A percentile compares a stretch with the other conserved stretches of the same genome.
These are phyloP conservation scores for Cicer judaicum DNA, from an alignment of 306 rosid genomes.

Conservation along the genomic window DNA sequence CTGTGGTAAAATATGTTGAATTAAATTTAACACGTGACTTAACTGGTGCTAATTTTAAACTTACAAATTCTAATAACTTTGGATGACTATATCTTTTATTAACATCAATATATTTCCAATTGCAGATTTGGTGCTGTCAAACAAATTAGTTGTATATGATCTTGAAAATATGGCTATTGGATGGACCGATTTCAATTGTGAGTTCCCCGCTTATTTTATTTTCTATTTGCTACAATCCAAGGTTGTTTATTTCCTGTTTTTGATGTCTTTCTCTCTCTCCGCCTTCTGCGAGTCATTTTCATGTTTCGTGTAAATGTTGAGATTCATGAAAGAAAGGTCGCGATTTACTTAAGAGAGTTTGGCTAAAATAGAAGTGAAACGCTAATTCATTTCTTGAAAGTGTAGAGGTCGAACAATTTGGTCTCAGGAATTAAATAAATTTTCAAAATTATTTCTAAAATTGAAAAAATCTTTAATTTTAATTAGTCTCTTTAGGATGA, in stretches of 20 bases:
- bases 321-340: not conserved
- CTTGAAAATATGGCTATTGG: conserved; percentile 69
- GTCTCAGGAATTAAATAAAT: too few species aligned
- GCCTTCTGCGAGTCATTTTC: not conserved
- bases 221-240: conserved; percentile 6
- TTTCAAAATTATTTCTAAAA: too few species aligned
- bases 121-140: conserved; percentile 78
- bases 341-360: not conserved
- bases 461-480: too few species aligned
- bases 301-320: conserved; percentile 7
- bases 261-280: too few species aligned
- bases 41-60: conserved; percentile 6
- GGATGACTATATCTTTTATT: conserved; percentile 27
- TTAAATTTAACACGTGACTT: not conserved
- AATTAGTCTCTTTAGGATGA: too few species aligned
- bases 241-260: not conserved
- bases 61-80: conserved; percentile 32
- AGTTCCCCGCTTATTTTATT: conserved; percentile 47
- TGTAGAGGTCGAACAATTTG: too few species aligned
- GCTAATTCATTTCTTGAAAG: too few species aligned
- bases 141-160: conserved; percentile 72
- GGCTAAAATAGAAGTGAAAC: not conserved
- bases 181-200: conserved; percentile 76
- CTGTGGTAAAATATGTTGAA: conserved; percentile 3
- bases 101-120: conserved; percentile 43